A percentile compares a stretch with the other conserved stretches of the same genome.
Conservation (phyloP, 371 early-diverging fungal species). For the Capillidium heterosporum region DNA sequence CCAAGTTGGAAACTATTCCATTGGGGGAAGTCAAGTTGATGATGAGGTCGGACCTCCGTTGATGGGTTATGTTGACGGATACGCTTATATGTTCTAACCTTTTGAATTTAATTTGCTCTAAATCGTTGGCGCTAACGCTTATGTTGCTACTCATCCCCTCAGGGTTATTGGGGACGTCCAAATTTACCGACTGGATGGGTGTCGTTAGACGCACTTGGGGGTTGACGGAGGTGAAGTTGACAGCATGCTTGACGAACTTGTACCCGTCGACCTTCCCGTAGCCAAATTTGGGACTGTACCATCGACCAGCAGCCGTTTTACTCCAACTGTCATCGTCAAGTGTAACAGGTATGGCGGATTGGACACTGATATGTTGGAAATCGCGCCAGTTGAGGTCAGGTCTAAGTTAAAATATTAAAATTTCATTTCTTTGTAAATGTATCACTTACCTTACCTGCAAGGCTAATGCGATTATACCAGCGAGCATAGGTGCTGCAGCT, state of each 20-base stretch:
- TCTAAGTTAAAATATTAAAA: slow-evolving; percentile 25
- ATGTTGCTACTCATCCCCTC: slow-evolving; percentile 17
- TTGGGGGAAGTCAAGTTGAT: slow-evolving; percentile 59
- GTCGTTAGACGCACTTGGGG: slow-evolving; percentile 37
- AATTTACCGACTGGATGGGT: slow-evolving; percentile 18
- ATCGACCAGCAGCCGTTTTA: slow-evolving; percentile 32
- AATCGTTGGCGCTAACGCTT: slow-evolving; percentile 20
- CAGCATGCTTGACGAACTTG: slow-evolving; percentile 61
- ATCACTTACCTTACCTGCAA: slow-evolving; percentile 22
- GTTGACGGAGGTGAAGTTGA: slow-evolving; percentile 35
- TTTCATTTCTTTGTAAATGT: no score
- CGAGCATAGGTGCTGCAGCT: slow-evolving; percentile 90
- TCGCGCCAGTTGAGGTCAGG: slow-evolving; percentile 91
- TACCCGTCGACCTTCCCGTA: slow-evolving; percentile 82
- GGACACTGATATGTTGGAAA: slow-evolving; percentile 64
- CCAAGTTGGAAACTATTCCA: slow-evolving; percentile 42
- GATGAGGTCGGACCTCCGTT: slow-evolving; percentile 61
- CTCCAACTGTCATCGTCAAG: slow-evolving; percentile 42
- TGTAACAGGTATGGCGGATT: slow-evolving; percentile 58
- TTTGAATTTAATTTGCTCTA: slow-evolving; percentile 23
- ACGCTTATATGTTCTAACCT: slow-evolving; percentile 79
- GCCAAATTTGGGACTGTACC: slow-evolving; percentile 77
- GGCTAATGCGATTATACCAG: slow-evolving; percentile 83
- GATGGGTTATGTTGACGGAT: slow-evolving; percentile 60
- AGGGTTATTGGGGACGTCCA: slow-evolving; percentile 31